Evolutionary conservation across 2,329 filamentous ascomycete genomes (phyloP), one percentile per base, ranked within the genome.

Genomic region (Neobulgaria alba): DNA sequence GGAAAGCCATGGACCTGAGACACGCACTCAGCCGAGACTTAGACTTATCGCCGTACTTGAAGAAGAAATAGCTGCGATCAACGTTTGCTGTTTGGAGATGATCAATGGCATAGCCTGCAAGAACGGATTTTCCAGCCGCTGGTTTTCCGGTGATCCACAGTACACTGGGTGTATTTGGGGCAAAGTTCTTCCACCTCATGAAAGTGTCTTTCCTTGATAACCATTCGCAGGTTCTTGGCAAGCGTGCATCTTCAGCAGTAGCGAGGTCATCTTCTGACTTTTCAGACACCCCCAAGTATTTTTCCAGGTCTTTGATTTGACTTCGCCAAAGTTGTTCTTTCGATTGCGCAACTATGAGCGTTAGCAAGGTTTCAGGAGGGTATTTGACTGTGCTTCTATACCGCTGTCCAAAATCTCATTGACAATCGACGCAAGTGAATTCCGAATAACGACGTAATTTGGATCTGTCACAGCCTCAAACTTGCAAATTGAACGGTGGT

Each of bases 401-500:
- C 41, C 36, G 10, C 23, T 35, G 1, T 36, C 36, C 16, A 10
- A 19, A 14, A 42, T 38, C n/a, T 40, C 34, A 12, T 3, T 18
- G 16, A 47, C 33, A 10, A 29, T 36, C 1, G 45, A 14, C 3
- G 26, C 36, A 20, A 52, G 33, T 10, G 47, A 33, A 39, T 53
- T 52, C 4, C 49, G 29, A 26, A 53, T 3, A 5, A 26, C 45
- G 5, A 21, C 5, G 38, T 52, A 53, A 19, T 51, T 50, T 2
- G 55, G 43, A 46, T 62, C 59, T 4, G 35, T 10, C 4, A 33
- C 39, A 33, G 32, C 48, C 4, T 40, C 19, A 42, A 52, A 63
- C 39, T 61, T 63, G 50, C 56, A 59, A 4, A 63, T 51, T 10
- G 23, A 29, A 17, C 57, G 56, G 42, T 63, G 61, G 43, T 61